Evolutionary conservation across 2,329 filamentous ascomycete species (phyloP).

Genomic region (Penicillium sp.): DNA sequence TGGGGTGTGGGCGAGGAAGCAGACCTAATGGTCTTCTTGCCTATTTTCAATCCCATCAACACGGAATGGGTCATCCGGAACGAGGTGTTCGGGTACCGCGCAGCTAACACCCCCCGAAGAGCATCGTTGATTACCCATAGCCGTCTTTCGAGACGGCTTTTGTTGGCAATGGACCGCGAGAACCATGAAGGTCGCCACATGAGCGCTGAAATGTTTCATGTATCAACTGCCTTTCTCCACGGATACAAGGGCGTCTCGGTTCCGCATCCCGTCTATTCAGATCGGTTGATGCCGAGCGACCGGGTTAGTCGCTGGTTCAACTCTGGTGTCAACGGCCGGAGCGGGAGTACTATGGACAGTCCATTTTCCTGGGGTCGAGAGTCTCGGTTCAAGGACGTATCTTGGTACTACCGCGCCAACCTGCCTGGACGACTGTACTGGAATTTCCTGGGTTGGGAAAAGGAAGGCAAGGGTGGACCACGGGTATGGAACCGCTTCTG

Average conservation of each 20-base stretch:
- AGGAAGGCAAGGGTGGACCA: background rate
- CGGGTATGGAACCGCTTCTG: background rate
- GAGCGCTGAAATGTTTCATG: background rate
- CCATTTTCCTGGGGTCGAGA: background rate
- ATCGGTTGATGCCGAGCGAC: background rate
- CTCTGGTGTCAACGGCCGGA: background rate
- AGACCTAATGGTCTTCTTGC: background rate
- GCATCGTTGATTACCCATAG: background rate
- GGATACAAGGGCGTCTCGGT: background rate
- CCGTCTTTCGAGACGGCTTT: background rate
- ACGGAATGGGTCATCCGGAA: background rate
- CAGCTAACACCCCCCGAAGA: background rate
- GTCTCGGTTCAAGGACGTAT: background rate
- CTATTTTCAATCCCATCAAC: background rate
- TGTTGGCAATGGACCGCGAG: background rate
- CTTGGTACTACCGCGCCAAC: background rate
- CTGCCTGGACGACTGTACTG: background rate
- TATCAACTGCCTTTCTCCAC: background rate
- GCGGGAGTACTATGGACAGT: background rate
- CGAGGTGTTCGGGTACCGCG: background rate
- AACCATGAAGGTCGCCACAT: background rate
- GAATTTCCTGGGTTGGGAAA: background rate
- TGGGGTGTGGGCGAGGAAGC: background rate
- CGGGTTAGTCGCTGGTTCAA: background rate
- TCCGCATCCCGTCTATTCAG: background rate